Evolutionary conservation across 805 yeast species (phyloP).

Genomic region (Kodamaea laetipori): DNA sequence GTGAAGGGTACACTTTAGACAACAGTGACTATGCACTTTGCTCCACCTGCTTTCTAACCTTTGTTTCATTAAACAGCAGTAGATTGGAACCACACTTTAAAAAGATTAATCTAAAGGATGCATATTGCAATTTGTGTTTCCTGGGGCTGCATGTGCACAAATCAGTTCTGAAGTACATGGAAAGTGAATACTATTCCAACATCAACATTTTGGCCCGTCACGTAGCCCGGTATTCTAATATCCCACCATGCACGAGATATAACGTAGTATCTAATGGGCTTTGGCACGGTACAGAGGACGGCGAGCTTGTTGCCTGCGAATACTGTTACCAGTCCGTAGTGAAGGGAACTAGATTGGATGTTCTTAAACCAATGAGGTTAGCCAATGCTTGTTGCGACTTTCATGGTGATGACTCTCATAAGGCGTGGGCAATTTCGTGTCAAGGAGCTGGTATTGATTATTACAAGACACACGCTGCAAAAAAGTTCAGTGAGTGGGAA

Average conservation of each 20-base stretch:
- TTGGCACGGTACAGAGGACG: background rate
- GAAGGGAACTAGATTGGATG: background rate
- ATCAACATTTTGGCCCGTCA: background rate
- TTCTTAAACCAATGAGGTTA: no score
- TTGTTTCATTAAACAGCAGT: background rate
- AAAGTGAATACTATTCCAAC: background rate
- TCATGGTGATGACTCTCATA: no score
- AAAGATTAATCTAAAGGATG: background rate
- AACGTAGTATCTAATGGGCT: background rate
- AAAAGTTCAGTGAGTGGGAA: no score
- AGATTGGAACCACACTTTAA: background rate
- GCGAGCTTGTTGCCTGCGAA: background rate
- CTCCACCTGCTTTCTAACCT: background rate
- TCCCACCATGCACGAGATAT: slow-evolving; percentile 1
- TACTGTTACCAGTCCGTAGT: background rate
- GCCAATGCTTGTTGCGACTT: no score
- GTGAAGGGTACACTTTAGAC: background rate
- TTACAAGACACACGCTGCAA: no score
- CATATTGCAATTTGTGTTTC: background rate
- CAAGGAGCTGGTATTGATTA: no score
- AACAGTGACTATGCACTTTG: slow-evolving; percentile 1
- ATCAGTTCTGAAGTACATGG: background rate
- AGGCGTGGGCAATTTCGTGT: no score
- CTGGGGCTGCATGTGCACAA: background rate
- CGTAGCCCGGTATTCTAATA: background rate